Evolutionary conservation across 2,329 filamentous ascomycete species (phyloP).

Genomic region (Cyanodermella asteris): DNA sequence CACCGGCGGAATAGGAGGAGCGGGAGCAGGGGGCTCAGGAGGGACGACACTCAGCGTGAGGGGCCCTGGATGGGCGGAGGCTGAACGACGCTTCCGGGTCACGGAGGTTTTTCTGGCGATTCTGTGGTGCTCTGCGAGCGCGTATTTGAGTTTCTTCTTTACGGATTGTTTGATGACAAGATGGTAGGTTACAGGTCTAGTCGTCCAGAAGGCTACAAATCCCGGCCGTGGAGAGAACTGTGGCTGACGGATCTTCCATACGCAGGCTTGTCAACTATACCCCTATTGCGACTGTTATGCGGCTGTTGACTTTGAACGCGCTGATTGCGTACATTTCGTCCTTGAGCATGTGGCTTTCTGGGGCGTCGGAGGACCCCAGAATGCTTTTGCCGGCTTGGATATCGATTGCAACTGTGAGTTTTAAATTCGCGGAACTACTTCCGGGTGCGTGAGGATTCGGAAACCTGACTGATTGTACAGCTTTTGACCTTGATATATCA

Average conservation of each 20-base stretch:
- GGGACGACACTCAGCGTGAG: slow-evolving; percentile 10
- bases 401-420: slow-evolving; percentile 46
- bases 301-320: slow-evolving; percentile 52
- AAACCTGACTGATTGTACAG: slow-evolving; percentile 17
- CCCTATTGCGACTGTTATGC: slow-evolving; percentile 53
- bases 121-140: slow-evolving; percentile 57
- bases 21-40: slow-evolving; percentile 15
- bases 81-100: slow-evolving; percentile 29
- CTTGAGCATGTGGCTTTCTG: slow-evolving; percentile 46
- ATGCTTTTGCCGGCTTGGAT: slow-evolving; percentile 60
- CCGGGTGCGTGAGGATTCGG: background rate
- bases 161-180: slow-evolving; percentile 68
- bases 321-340: slow-evolving; percentile 57
- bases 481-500: slow-evolving; percentile 56
- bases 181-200: slow-evolving; percentile 30
- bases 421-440: too few species aligned
- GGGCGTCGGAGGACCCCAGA: slow-evolving; percentile 46
- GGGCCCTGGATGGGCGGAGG: slow-evolving; percentile 3
- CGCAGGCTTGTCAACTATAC: slow-evolving; percentile 64
- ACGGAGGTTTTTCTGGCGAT: slow-evolving; percentile 51
- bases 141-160: slow-evolving; percentile 63
- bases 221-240: background rate
- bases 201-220: background rate
- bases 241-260: slow-evolving; percentile 1
- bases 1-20: slow-evolving; percentile 18